A percentile compares a stretch with the other conserved stretches of the same genome.
Evolutionary conservation across 2,329 filamentous ascomycete genomes (phyloP).

Genomic region (Elsinoe batatas): DNA sequence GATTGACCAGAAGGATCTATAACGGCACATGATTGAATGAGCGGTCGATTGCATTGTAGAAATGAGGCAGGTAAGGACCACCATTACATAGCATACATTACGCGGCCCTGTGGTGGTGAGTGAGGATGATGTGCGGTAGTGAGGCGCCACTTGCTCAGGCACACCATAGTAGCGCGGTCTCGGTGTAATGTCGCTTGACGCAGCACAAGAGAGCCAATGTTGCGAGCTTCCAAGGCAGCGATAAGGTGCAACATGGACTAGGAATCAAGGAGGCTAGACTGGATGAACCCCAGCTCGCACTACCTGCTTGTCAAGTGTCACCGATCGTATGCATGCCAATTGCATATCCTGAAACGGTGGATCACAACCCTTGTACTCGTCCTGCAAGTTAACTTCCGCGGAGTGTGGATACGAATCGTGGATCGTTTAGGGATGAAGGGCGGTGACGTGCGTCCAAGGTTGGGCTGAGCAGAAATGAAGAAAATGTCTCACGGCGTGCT

Average conservation of each 20-base stretch:
- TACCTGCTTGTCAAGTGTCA: constrained; percentile 9
- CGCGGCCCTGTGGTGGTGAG: too few relatives aligned
- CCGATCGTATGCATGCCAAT: neutral
- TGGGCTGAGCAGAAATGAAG: neutral
- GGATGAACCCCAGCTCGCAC: neutral
- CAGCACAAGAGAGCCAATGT: neutral
- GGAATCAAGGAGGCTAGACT: neutral
- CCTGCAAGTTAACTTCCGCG: too few relatives aligned
- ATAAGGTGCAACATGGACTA: neutral
- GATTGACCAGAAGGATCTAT: too few relatives aligned
- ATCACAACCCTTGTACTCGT: neutral
- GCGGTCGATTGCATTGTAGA: too few relatives aligned
- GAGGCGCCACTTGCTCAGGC: too few relatives aligned
- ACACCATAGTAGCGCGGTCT: too few relatives aligned
- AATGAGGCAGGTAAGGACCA: too few relatives aligned
- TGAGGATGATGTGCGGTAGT: too few relatives aligned
- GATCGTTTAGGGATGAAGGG: neutral
- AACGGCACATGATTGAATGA: too few relatives aligned
- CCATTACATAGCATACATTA: too few relatives aligned
- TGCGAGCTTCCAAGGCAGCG: neutral
- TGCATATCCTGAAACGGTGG: constrained; percentile 4
- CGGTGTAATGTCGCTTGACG: too few relatives aligned
- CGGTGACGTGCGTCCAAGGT: neutral
- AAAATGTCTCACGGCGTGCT: neutral
- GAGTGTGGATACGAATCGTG: too few relatives aligned